These are phyloP conservation scores for Flaveria floridana DNA, from an alignment of 140 eudicot genomes.

Conservation along the genomic window DNA sequence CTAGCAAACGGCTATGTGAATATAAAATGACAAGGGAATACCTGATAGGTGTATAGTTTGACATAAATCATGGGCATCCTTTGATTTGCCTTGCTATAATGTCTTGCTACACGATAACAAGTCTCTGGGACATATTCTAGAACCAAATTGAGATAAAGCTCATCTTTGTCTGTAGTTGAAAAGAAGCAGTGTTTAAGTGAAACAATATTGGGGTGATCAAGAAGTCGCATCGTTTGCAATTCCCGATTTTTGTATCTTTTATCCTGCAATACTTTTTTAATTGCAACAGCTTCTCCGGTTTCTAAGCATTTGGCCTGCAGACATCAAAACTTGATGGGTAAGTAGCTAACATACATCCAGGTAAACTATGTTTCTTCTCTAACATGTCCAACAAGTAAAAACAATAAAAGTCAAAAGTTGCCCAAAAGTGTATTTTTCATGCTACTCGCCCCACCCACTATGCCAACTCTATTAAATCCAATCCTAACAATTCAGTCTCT, in stretches of 20 bases:
- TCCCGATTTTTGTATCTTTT: slow-evolving; percentile 57
- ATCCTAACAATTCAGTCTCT: slow-evolving; percentile 1
- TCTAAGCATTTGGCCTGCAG: slow-evolving; percentile 55
- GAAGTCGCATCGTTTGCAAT: slow-evolving; percentile 54
- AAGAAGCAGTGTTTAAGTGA: slow-evolving; percentile 55
- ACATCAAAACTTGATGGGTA: neutral
- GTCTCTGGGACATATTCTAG: slow-evolving; percentile 59
- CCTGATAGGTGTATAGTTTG: slow-evolving; percentile 57
- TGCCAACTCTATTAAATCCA: slow-evolving; percentile 1
- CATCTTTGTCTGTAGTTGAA: slow-evolving; percentile 58
- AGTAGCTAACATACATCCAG: slow-evolving; percentile 7
- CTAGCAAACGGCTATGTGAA: neutral
- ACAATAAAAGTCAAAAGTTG: neutral
- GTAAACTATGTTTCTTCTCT: neutral
- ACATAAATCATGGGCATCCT: slow-evolving; percentile 59
- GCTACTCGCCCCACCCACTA: neutral
- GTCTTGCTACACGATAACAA: slow-evolving; percentile 51
- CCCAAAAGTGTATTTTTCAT: neutral
- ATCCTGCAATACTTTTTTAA: slow-evolving; percentile 55
- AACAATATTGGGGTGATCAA: slow-evolving; percentile 56
- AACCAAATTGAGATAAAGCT: slow-evolving; percentile 52
- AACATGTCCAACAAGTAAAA: neutral
- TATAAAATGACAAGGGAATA: neutral
- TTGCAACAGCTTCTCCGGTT: slow-evolving; percentile 56
- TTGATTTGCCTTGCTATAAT: slow-evolving; percentile 50